Evolutionary conservation across 305 asterid genomes (phyloP).

Genomic region (Petunia hybrid): DNA sequence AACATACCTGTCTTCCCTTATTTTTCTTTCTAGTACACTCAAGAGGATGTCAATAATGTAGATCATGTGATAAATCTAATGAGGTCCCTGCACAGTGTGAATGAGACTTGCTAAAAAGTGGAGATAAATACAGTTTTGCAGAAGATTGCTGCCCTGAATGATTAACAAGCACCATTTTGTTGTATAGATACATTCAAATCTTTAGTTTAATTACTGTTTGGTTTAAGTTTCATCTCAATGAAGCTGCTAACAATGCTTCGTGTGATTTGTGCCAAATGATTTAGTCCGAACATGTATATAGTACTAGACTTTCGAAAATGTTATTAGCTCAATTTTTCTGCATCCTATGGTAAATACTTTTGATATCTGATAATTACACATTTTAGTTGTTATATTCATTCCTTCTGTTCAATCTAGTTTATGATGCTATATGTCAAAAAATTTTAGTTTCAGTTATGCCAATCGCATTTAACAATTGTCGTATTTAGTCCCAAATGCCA

Average conservation of each 20-base stretch:
- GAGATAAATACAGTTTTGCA: conserved; percentile 40
- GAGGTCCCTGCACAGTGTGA: too few relatives aligned
- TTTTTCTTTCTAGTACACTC: too few relatives aligned
- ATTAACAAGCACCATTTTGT: conserved; percentile 42
- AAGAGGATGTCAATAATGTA: too few relatives aligned
- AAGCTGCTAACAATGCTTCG: not conserved
- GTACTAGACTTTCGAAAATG: conserved; percentile 9
- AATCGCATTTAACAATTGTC: not conserved
- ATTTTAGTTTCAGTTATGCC: not conserved
- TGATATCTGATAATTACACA: too few relatives aligned
- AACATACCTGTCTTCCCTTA: too few relatives aligned
- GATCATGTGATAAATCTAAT: too few relatives aligned
- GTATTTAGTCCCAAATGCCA: too few relatives aligned
- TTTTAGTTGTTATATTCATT: too few relatives aligned
- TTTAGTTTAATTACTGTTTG: conserved; percentile 35
- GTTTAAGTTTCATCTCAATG: conserved; percentile 25
- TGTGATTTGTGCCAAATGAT: not conserved
- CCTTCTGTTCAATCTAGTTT: not conserved
- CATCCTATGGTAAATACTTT: too few relatives aligned
- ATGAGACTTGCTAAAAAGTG: too few relatives aligned
- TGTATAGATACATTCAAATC: conserved; percentile 53
- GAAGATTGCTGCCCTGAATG: conserved; percentile 50
- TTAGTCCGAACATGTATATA: conserved; percentile 19
- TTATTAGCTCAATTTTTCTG: not conserved
- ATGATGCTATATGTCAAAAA: not conserved